Evolutionary conservation across 2,329 filamentous ascomycete genomes (phyloP).

Genomic region (Tetracladium maxilliforme): DNA sequence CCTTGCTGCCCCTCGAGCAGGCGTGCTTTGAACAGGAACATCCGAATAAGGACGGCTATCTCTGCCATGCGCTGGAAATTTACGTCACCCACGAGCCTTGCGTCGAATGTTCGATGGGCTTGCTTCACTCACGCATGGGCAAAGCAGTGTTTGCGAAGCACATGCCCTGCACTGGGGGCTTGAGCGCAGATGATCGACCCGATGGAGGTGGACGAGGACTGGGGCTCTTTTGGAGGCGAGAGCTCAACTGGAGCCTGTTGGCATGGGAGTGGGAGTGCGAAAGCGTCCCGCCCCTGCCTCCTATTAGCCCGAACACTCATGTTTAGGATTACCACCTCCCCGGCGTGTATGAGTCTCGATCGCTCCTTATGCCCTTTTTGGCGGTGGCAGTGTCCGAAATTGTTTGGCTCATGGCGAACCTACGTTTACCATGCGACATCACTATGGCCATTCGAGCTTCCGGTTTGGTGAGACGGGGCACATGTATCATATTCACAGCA

Average conservation of each 20-base stretch:
- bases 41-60: slow-evolving; percentile 64
- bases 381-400: too few species aligned
- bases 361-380: too few species aligned
- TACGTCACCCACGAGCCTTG: slow-evolving; percentile 95
- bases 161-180: slow-evolving; percentile 68
- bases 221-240: slow-evolving; percentile 56
- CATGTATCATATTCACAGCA: too few species aligned
- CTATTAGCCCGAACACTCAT: neutral
- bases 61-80: slow-evolving; percentile 85
- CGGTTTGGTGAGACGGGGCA: too few species aligned
- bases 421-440: too few species aligned
- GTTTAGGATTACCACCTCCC: slow-evolving; percentile 1
- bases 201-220: slow-evolving; percentile 39
- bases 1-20: slow-evolving; percentile 53
- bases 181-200: slow-evolving; percentile 61
- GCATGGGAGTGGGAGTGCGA: slow-evolving; percentile 59
- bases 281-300: slow-evolving; percentile 16
- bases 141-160: slow-evolving; percentile 67
- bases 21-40: slow-evolving; percentile 49
- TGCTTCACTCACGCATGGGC: slow-evolving; percentile 85
- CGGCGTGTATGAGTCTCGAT: too few species aligned
- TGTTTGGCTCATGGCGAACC: too few species aligned
- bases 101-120: slow-evolving; percentile 92
- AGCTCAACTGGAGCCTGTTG: slow-evolving; percentile 76
- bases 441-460: too few species aligned